A percentile compares a stretch with the other conserved stretches of the same genome.
These are phyloP conservation scores for Phytophthora foliorum DNA, from an alignment of 352 stramenopile genomes.

Conservation along the genomic window DNA sequence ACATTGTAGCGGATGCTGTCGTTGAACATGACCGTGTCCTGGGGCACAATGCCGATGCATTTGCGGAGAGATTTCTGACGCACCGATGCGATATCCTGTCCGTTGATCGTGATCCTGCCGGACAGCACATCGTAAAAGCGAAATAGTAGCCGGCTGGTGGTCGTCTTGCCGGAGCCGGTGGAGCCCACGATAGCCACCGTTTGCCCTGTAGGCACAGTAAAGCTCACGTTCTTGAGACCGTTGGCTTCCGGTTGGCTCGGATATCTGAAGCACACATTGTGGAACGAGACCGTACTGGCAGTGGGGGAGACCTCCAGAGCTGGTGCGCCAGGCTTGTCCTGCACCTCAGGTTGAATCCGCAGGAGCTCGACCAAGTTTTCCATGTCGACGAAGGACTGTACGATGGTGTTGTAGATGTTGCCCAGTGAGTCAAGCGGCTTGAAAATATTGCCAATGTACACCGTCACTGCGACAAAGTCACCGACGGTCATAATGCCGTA, in stretches of 20 bases:
- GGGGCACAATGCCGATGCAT: constrained; percentile 96
- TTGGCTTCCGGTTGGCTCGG: constrained; percentile 87
- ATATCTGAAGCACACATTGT: constrained; percentile 94
- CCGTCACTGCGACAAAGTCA: constrained; percentile 96
- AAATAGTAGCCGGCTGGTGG: constrained; percentile 95
- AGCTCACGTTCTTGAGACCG: constrained; percentile 88
- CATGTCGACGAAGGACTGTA: constrained; percentile 98
- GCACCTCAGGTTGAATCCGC: constrained; percentile 92
- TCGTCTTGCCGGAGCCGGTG: constrained; percentile 95
- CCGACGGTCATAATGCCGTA: constrained; percentile 84
- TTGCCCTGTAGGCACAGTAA: constrained; percentile 76
- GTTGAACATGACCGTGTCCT: constrained; percentile 98
- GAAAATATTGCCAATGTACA: constrained; percentile 97
- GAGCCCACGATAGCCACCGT: constrained; percentile 95
- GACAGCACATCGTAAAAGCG: constrained; percentile 96
- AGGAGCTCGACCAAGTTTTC: constrained; percentile 96
- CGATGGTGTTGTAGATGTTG: constrained; percentile 96
- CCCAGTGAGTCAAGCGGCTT: constrained; percentile 97
- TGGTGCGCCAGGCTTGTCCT: constrained; percentile 85
- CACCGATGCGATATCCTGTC: constrained; percentile 88
- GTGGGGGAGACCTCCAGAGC: constrained; percentile 49
- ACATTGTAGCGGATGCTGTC: constrained; percentile 97
- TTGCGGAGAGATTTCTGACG: constrained; percentile 91
- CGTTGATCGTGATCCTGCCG: constrained; percentile 89
- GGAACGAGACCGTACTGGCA: constrained; percentile 89